These are phyloP conservation scores for Podochytrium sp. DNA, from an alignment of 192 early-diverging fungal species.

Conservation along the genomic window DNA sequence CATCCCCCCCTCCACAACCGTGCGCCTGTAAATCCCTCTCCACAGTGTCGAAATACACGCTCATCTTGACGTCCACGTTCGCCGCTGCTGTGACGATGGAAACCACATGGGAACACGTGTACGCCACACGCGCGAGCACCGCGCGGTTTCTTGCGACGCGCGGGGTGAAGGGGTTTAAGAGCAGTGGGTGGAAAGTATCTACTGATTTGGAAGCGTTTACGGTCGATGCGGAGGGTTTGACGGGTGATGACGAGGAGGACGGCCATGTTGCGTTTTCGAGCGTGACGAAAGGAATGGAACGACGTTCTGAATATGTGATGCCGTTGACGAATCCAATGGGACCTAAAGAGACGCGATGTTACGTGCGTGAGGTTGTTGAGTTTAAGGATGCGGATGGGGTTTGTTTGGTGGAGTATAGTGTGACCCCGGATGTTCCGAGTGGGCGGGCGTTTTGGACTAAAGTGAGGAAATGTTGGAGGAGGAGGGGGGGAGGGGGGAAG, in stretches of 20 bases:
- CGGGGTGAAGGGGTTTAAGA: too few relatives aligned
- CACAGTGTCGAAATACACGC: too few relatives aligned
- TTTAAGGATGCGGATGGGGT: constrained; percentile 19
- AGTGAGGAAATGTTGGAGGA: constrained; percentile 35
- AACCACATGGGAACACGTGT: too few relatives aligned
- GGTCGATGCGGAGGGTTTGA: background rate
- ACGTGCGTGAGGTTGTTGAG: constrained; percentile 22
- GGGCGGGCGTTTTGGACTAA: constrained; percentile 43
- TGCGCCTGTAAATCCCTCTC: too few relatives aligned
- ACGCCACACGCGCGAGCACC: too few relatives aligned
- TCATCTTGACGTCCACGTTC: too few relatives aligned
- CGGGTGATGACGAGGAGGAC: background rate
- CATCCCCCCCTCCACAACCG: too few relatives aligned
- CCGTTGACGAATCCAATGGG: constrained; percentile 38
- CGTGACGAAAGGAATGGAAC: constrained; percentile 7
- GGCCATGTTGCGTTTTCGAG: background rate
- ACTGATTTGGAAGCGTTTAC: too few relatives aligned
- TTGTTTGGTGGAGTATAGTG: constrained; percentile 36
- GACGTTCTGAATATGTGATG: constrained; percentile 34
- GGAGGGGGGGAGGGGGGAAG: background rate
- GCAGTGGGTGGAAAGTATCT: too few relatives aligned
- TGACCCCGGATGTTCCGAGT: constrained; percentile 54
- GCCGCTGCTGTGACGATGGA: too few relatives aligned
- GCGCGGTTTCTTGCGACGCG: too few relatives aligned
- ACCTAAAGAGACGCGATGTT: constrained; percentile 36